Conservation (phyloP, 1,284 basidiomycete species). For the Puccinia horiana region DNA sequence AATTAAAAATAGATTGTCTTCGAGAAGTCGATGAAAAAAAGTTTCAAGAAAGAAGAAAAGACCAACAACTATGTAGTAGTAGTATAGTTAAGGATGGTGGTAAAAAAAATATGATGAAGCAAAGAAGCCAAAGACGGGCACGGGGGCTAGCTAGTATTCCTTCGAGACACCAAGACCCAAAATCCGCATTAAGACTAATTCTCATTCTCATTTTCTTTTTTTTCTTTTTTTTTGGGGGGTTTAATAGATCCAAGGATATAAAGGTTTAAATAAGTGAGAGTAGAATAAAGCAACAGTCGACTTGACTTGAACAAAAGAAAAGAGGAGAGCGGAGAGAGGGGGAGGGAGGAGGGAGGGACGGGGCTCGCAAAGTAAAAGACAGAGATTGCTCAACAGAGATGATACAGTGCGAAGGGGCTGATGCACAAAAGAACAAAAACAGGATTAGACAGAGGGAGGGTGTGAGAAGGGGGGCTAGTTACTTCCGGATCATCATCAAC, state of each 20-base stretch:
- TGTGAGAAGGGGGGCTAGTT: not conserved
- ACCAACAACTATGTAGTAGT: no score
- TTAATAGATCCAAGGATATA: not conserved
- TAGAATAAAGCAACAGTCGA: not conserved
- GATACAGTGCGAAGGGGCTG: not conserved
- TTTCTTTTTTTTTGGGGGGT: no score
- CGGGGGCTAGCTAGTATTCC: no score
- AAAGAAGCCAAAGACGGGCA: no score
- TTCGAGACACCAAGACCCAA: no score
- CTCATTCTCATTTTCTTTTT: no score
- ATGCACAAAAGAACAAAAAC: not conserved
- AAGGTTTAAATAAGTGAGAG: not conserved
- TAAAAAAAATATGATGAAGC: no score
- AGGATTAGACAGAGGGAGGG: not conserved
- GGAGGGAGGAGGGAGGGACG: not conserved
- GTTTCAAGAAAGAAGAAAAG: no score
- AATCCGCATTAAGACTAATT: no score
- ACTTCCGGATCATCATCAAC: not conserved
- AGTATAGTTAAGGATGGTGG: no score
- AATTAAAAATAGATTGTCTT: no score
- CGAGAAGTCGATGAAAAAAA: no score
- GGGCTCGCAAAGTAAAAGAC: conserved; percentile 7
- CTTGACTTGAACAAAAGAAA: not conserved
- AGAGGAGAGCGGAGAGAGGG: not conserved
- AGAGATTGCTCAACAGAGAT: not conserved